Conservation (phyloP, 1,139 yeast species). For the Debaryomyces coudertii region DNA sequence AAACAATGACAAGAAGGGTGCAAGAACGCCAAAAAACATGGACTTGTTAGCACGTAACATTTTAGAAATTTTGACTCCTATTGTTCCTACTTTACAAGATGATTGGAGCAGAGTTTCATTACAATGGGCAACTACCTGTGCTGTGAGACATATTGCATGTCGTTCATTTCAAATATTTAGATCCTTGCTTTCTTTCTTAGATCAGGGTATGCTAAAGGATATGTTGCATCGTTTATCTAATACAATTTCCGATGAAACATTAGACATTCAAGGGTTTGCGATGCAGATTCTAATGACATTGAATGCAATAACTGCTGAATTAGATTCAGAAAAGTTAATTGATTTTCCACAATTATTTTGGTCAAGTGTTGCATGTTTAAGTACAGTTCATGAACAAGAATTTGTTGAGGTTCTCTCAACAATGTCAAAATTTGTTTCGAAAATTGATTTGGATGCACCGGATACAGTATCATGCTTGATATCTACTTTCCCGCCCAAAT, state of each 20-base stretch:
- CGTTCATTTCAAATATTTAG: constrained; percentile 93
- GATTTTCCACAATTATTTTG: constrained; percentile 94
- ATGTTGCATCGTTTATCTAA: constrained; percentile 92
- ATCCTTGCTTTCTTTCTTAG: constrained; percentile 74
- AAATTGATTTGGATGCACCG: constrained; percentile 82
- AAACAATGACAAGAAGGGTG: constrained; percentile 75
- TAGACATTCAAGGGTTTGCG: constrained; percentile 94
- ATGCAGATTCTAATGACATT: constrained; percentile 97
- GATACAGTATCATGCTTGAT: constrained; percentile 84
- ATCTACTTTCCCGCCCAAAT: constrained; percentile 88
- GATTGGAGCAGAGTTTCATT: constrained; percentile 87
- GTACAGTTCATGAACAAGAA: constrained; percentile 90
- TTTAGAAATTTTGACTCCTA: constrained; percentile 56
- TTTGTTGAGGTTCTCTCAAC: constrained; percentile 85
- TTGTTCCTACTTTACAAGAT: constrained; percentile 59
- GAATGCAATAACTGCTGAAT: constrained; percentile 86
- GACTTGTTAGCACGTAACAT: constrained; percentile 72
- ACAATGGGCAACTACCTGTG: constrained; percentile 96
- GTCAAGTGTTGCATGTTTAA: constrained; percentile 92
- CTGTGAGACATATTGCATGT: constrained; percentile 96
- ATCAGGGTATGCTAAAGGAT: constrained; percentile 87
- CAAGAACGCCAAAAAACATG: constrained; percentile 88
- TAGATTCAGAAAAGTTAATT: constrained; percentile 74
- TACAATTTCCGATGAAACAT: constrained; percentile 85
- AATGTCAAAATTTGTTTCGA: constrained; percentile 78